phyloP scores from a whole-genome alignment of 306 rosid genomes.

The Myrica gale region DNA sequence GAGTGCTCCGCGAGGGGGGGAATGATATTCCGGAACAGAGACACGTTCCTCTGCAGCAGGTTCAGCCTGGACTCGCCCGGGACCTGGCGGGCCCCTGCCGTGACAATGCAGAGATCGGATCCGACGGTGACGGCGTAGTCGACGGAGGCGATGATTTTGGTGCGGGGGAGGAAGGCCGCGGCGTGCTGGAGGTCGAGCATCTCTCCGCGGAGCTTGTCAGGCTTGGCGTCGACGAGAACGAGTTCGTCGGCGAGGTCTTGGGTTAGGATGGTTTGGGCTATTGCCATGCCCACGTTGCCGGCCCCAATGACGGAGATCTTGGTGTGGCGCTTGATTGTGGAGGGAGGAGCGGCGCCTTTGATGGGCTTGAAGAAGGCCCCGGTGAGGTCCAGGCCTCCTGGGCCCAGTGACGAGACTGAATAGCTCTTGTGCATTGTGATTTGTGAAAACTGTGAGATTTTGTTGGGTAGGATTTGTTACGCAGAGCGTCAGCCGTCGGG shows the following conservation, averaged over 20 bases:
- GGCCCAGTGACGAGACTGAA: slow-evolving; percentile 61
- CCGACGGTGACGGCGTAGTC: slow-evolving; percentile 66
- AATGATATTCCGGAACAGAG: slow-evolving; percentile 57
- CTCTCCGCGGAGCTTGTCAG: slow-evolving; percentile 89
- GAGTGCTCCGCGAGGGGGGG: slow-evolving; percentile 65
- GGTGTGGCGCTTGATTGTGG: slow-evolving; percentile 53
- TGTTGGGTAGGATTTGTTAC: background rate
- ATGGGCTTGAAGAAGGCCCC: slow-evolving; percentile 68
- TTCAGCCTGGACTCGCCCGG: slow-evolving; percentile 71
- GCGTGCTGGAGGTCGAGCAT: slow-evolving; percentile 94
- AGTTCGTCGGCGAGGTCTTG: slow-evolving; percentile 79
- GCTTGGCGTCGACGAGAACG: slow-evolving; percentile 62
- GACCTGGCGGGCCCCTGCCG: slow-evolving; percentile 86
- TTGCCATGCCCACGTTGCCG: slow-evolving; percentile 98
- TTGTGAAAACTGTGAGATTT: background rate
- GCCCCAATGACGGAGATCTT: slow-evolving; percentile 79
- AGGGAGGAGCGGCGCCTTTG: slow-evolving; percentile 48
- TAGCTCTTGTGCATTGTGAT: slow-evolving; percentile 53
- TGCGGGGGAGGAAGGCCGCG: slow-evolving; percentile 90
- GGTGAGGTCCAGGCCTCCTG: slow-evolving; percentile 70
- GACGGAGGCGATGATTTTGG: slow-evolving; percentile 68
- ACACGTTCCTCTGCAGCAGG: slow-evolving; percentile 70
- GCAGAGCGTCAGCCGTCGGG: background rate
- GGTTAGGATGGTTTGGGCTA: slow-evolving; percentile 91
- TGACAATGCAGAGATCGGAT: slow-evolving; percentile 86